Evolutionary conservation across 2,329 filamentous ascomycete species (phyloP).

Genomic region (Botrytis galanthina): DNA sequence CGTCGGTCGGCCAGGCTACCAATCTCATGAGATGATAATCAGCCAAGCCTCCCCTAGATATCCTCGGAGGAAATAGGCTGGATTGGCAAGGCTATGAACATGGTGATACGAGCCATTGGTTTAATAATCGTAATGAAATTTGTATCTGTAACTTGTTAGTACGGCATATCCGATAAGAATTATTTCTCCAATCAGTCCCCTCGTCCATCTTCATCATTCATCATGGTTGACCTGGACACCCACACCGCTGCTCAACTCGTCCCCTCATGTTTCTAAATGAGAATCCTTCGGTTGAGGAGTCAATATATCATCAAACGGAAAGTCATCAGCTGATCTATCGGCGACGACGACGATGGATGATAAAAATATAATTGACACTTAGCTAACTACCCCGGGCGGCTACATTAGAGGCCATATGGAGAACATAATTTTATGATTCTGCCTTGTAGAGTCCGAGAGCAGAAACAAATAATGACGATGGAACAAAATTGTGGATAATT

Average conservation of each 20-base stretch:
- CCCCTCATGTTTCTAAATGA: not conserved
- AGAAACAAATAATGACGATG: not conserved
- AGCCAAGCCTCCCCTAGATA: conserved; percentile 2
- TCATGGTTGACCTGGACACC: conserved; percentile 20
- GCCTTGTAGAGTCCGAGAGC: not conserved
- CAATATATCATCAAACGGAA: not conserved
- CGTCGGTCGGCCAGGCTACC: conserved; percentile 16
- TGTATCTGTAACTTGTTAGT: not conserved
- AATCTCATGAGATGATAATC: conserved; percentile 8
- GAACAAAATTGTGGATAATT: not conserved
- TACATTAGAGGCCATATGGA: not conserved
- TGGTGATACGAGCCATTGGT: conserved; percentile 11
- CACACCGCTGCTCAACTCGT: conserved; percentile 18
- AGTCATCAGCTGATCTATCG: not conserved
- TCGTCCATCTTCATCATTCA: not conserved
- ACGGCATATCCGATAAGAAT: not conserved
- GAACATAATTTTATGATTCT: not conserved
- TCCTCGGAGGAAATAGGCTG: conserved; percentile 1
- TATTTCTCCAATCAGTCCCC: not conserved
- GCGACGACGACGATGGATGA: not conserved
- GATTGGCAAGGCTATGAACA: conserved; percentile 11
- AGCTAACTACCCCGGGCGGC: not conserved
- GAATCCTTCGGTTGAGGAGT: not conserved
- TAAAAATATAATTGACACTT: not conserved
- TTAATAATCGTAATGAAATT: not conserved